Evolutionary conservation across 2,329 filamentous ascomycete genomes (phyloP).

Genomic region (Hirsutella rhossiliensis): DNA sequence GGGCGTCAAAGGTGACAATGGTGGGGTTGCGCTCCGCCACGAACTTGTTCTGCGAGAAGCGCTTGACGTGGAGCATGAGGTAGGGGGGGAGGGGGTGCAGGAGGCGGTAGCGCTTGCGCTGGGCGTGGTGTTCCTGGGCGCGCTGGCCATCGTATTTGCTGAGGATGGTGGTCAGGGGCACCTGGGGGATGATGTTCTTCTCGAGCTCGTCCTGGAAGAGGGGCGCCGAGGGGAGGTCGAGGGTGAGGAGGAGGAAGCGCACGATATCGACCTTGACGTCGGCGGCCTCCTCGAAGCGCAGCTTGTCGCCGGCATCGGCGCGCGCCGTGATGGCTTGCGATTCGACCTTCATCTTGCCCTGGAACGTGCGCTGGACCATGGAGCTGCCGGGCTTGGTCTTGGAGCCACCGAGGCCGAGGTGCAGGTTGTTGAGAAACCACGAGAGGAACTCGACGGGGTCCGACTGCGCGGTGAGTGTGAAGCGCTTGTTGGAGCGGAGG

Average conservation of each 20-base stretch:
- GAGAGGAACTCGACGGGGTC: conserved; percentile 94
- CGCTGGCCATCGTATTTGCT: conserved; percentile 85
- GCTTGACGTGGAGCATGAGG: conserved; percentile 90
- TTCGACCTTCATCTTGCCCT: conserved; percentile 84
- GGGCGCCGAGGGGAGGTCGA: conserved; percentile 83
- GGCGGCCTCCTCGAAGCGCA: conserved; percentile 87
- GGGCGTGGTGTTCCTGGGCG: conserved; percentile 79
- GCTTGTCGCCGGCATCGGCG: conserved; percentile 72
- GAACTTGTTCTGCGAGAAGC: conserved; percentile 95
- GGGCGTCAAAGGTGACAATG: conserved; percentile 89
- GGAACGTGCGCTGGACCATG: conserved; percentile 86
- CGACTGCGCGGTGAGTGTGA: conserved; percentile 79
- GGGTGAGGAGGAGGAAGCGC: conserved; percentile 82
- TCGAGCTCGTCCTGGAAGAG: conserved; percentile 93
- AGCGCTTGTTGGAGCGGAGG: conserved; percentile 80
- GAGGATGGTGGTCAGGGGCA: conserved; percentile 71
- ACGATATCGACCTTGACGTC: conserved; percentile 64
- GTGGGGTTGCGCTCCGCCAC: conserved; percentile 93
- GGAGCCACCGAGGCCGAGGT: conserved; percentile 80
- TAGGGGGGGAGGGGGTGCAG: conserved; percentile 85
- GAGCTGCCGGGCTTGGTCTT: conserved; percentile 75
- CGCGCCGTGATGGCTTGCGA: conserved; percentile 88
- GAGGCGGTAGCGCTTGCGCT: conserved; percentile 79
- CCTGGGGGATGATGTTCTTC: conserved; percentile 91
- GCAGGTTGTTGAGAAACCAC: conserved; percentile 95